Conservation (phyloP, 257 asterid species). For the Voacanga thouarsii region DNA sequence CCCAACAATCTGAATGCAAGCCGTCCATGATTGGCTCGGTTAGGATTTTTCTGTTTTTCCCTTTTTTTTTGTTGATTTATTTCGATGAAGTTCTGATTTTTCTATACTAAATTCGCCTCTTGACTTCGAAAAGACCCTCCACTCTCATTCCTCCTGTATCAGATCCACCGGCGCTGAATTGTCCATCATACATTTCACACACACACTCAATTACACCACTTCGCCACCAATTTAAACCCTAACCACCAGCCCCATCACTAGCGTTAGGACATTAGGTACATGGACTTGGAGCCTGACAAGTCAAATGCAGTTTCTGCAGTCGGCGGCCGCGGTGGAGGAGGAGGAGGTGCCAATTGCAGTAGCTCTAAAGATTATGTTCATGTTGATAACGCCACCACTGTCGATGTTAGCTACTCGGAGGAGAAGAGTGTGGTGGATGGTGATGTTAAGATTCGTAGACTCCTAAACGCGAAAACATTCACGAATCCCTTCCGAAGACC, state of each 20-base stretch:
- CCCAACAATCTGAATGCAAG: no score
- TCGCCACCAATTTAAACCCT: slow-evolving; percentile 20
- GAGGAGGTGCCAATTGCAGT: no score
- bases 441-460: no score
- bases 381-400: slow-evolving; percentile 32
- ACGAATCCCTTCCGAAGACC: no score
- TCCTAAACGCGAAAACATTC: no score
- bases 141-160: slow-evolving; percentile 10
- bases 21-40: no score
- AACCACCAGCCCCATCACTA: slow-evolving; percentile 27
- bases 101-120: no score
- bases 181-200: no score
- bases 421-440: slow-evolving; percentile 21
- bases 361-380: slow-evolving; percentile 44
- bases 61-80: no score
- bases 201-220: slow-evolving; percentile 23
- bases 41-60: no score
- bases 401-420: slow-evolving; percentile 14
- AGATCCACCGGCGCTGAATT: slow-evolving; percentile 15
- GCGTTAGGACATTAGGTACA: slow-evolving; percentile 2
- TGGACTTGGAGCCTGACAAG: slow-evolving; percentile 14
- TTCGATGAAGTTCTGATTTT: no score
- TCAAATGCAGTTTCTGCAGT: neutral
- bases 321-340: slow-evolving; percentile 25
- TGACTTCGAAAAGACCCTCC: slow-evolving; percentile 9